Conservation (phyloP, 140 eudicot species). For the Bidens hawaiensis region DNA sequence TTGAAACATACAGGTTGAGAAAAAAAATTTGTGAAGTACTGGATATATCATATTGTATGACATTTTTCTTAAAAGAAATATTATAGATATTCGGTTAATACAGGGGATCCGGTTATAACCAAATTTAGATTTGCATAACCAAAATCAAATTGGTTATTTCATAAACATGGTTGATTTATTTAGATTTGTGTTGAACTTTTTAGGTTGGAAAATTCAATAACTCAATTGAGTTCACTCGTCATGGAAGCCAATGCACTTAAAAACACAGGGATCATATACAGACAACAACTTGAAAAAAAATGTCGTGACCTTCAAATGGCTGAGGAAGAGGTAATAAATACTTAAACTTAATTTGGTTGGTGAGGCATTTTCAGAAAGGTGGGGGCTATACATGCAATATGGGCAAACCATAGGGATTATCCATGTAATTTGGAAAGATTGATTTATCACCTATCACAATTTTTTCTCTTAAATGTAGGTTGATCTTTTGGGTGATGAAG, state of each 20-base stretch:
- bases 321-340: conserved; percentile 86
- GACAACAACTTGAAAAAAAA: conserved; percentile 63
- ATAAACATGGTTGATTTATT: conserved; percentile 15
- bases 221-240: conserved; percentile 44
- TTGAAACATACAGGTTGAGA: too few species aligned
- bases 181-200: conserved; percentile 11
- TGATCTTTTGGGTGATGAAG: conserved; percentile 97
- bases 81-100: too few species aligned
- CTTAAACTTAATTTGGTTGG: neutral
- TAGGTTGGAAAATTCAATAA: conserved; percentile 57
- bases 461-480: conserved; percentile 53
- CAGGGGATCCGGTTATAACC: too few species aligned
- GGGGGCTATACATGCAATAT: too few species aligned
- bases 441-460: too few species aligned
- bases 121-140: too few species aligned
- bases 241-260: conserved; percentile 46
- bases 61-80: too few species aligned
- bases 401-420: too few species aligned
- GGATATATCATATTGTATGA: too few species aligned
- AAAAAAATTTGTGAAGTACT: too few species aligned
- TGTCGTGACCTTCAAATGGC: conserved; percentile 76
- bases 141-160: too few species aligned
- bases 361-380: too few species aligned
- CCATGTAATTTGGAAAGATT: neutral
- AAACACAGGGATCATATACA: conserved; percentile 40